These are phyloP conservation scores for Capsicum pubescens DNA, from an alignment of 257 asterid genomes.

Conservation along the genomic window DNA sequence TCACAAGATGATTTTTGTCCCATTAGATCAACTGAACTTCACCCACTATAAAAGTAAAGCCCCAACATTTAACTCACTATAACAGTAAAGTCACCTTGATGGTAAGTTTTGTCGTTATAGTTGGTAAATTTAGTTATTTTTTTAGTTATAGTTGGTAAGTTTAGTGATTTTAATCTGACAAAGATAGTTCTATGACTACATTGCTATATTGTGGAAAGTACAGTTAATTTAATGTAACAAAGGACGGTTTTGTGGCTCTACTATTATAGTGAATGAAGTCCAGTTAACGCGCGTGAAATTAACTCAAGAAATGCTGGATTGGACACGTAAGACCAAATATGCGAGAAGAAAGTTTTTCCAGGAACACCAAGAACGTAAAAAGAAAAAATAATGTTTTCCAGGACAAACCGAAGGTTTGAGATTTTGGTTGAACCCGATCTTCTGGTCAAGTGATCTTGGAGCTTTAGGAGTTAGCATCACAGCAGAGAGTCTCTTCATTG, in stretches of 20 bases:
- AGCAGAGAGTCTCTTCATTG: slow-evolving; percentile 85
- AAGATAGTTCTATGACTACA: too few species aligned
- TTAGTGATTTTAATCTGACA: too few species aligned
- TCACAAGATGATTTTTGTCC: background rate
- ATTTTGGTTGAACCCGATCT: slow-evolving; percentile 70
- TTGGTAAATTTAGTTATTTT: too few species aligned
- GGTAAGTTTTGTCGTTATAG: background rate
- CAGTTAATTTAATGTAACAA: too few species aligned
- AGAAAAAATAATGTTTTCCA: background rate
- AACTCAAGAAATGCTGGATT: background rate
- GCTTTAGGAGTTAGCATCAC: slow-evolving; percentile 82
- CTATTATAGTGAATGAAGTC: background rate
- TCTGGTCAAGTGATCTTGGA: slow-evolving; percentile 94
- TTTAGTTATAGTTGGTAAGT: too few species aligned
- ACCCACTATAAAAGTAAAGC: background rate
- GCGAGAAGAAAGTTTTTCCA: background rate
- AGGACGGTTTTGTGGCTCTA: background rate
- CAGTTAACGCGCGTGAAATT: background rate
- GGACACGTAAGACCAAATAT: background rate
- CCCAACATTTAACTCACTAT: background rate
- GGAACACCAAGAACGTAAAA: background rate
- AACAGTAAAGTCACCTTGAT: background rate
- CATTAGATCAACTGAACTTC: background rate
- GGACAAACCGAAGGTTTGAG: slow-evolving; percentile 77
- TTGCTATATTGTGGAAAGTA: too few species aligned